Percentiles rank a stretch among this genome's conserved stretches.
phyloP scores from a whole-genome alignment of 164 flowering plant genomes.

The Aristolochia californica region DNA sequence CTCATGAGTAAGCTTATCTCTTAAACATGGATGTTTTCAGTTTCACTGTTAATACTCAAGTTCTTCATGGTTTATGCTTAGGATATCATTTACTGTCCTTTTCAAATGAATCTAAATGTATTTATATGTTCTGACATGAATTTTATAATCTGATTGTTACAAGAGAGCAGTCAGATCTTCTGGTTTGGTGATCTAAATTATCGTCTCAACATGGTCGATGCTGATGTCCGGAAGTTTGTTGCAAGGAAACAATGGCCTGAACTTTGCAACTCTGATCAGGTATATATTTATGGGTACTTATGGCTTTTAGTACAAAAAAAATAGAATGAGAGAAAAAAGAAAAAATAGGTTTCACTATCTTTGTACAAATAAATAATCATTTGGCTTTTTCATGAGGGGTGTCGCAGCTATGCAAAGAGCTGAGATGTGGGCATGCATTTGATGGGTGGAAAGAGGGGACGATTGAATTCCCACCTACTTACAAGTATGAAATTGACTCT shows the following conservation, averaged over 20 bases:
- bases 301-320: background rate
- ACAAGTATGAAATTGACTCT: conserved; percentile 74
- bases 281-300: conserved; percentile 12
- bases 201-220: conserved; percentile 74
- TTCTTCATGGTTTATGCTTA: background rate
- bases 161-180: conserved; percentile 68
- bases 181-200: conserved; percentile 98
- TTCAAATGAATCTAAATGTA: too few species aligned
- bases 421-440: conserved; percentile 66
- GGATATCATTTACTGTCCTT: background rate
- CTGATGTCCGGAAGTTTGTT: conserved; percentile 68
- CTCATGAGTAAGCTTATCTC: conserved; percentile 67
- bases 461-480: conserved; percentile 88
- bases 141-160: background rate
- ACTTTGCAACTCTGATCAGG: conserved; percentile 80
- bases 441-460: conserved; percentile 95
- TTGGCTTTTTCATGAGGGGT: background rate
- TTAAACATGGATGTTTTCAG: background rate
- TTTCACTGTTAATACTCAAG: background rate
- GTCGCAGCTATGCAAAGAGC: conserved; percentile 69
- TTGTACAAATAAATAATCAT: background rate
- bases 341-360: too few species aligned
- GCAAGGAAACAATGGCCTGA: conserved; percentile 60
- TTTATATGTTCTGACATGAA: background rate
- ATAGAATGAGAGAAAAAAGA: background rate